Percentiles rank a stretch among this genome's conserved stretches.
phyloP scores from a whole-genome alignment of 495 filamentous ascomycete species.

The Talaromyces nanjingensis region DNA sequence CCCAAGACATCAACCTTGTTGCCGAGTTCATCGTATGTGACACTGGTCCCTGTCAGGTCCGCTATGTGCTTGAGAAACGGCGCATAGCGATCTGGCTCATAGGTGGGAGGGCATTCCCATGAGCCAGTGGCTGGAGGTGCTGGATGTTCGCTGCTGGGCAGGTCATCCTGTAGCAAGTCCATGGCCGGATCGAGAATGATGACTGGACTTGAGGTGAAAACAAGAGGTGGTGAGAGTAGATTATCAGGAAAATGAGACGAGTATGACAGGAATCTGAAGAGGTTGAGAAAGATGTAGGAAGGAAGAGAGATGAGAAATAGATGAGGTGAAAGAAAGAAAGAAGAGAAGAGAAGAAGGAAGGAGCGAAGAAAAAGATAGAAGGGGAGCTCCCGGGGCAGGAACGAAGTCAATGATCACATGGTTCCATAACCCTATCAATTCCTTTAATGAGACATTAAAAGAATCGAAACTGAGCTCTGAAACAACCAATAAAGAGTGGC shows the following conservation, averaged over 20 bases:
- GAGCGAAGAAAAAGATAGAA: conserved; percentile 13
- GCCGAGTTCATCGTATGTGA: conserved; percentile 13
- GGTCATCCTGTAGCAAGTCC: background rate
- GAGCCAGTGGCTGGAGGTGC: background rate
- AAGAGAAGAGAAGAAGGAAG: conserved; percentile 15
- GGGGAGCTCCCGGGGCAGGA: background rate
- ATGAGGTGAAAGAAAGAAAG: conserved; percentile 16
- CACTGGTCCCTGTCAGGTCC: conserved; percentile 16
- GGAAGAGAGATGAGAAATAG: conserved; percentile 16
- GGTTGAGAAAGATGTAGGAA: conserved; percentile 15
- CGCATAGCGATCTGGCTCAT: background rate
- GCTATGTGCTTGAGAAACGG: conserved; percentile 11
- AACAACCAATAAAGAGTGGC: background rate
- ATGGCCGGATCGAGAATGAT: background rate
- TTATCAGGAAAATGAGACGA: background rate
- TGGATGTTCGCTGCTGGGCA: background rate
- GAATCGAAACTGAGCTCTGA: background rate
- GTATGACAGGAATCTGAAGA: background rate
- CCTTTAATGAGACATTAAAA: too few relatives aligned
- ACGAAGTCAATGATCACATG: background rate
- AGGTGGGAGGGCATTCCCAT: background rate
- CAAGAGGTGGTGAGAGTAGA: background rate
- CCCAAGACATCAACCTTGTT: conserved; percentile 19
- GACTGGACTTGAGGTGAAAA: background rate
- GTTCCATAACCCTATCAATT: background rate